Evolutionary conservation across 176 grass and related monocot species (phyloP).

Genomic region (Saccharum spontaneum): DNA sequence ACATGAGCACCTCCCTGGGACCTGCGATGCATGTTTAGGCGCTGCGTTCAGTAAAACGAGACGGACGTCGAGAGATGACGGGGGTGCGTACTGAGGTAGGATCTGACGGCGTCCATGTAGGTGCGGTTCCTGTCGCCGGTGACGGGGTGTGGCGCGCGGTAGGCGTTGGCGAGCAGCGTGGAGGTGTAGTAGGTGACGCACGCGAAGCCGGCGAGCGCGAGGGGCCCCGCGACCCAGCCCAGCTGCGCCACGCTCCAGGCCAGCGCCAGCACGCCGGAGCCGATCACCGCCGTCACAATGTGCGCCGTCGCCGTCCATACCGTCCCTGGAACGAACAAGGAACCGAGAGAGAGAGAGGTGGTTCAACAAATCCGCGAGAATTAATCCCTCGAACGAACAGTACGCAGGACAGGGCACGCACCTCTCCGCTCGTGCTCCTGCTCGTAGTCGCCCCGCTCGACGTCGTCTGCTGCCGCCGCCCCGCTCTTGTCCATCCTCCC

Average conservation of each 20-base stretch:
- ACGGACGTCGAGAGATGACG: background rate
- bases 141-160: slow-evolving; percentile 72
- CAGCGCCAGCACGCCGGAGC: slow-evolving; percentile 95
- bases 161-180: slow-evolving; percentile 78
- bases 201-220: slow-evolving; percentile 66
- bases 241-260: slow-evolving; percentile 93
- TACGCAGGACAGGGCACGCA: background rate
- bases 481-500: slow-evolving; percentile 53
- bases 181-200: slow-evolving; percentile 89
- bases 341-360: background rate
- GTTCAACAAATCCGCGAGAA: background rate
- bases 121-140: slow-evolving; percentile 69
- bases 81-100: slow-evolving; percentile 64
- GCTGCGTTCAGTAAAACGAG: background rate
- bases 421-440: slow-evolving; percentile 69
- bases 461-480: slow-evolving; percentile 33
- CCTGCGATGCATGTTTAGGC: slow-evolving; percentile 33
- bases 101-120: slow-evolving; percentile 82
- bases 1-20: slow-evolving; percentile 75
- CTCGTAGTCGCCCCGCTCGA: slow-evolving; percentile 59
- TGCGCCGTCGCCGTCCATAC: slow-evolving; percentile 85
- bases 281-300: slow-evolving; percentile 93
- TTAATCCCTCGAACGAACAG: too few relatives aligned
- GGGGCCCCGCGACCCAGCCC: slow-evolving; percentile 79
- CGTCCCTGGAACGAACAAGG: slow-evolving; percentile 39